phyloP scores from a whole-genome alignment of 306 rosid genomes.

The Parietaria judaica region DNA sequence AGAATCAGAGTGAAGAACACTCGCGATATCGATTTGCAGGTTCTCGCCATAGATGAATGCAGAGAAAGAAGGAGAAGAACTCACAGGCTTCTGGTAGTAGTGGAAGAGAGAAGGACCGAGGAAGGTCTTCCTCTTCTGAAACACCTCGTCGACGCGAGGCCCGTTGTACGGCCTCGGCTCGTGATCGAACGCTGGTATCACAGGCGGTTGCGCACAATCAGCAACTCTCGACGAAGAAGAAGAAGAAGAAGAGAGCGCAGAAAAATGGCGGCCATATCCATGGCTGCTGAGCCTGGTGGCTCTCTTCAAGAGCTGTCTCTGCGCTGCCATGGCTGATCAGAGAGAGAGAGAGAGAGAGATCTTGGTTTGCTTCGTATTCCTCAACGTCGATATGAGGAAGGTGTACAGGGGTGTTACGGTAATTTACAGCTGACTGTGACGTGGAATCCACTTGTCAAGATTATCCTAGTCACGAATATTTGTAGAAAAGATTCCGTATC shows the following conservation, averaged over 20 bases:
- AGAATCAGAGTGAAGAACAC: too few relatives aligned
- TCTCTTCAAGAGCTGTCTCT: conserved; percentile 37
- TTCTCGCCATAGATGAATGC: too few relatives aligned
- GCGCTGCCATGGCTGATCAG: conserved; percentile 39
- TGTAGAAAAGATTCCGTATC: too few relatives aligned
- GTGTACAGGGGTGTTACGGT: too few relatives aligned
- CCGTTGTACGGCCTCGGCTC: conserved; percentile 57
- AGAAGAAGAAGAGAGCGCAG: conserved; percentile 26
- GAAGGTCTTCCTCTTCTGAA: conserved; percentile 63
- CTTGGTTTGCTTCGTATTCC: too few relatives aligned
- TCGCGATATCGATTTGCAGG: too few relatives aligned
- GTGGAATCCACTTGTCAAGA: too few relatives aligned
- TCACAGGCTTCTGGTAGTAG: conserved; percentile 74
- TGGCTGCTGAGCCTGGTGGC: conserved; percentile 12
- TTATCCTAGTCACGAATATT: too few relatives aligned
- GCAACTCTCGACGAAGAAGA: conserved; percentile 21
- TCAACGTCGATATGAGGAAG: too few relatives aligned
- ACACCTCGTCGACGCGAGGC: conserved; percentile 55
- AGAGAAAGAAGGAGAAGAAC: conserved; percentile 3
- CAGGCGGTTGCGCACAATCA: conserved; percentile 18
- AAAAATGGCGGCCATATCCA: conserved; percentile 12
- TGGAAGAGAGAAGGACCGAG: conserved; percentile 84
- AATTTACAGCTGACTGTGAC: too few relatives aligned
- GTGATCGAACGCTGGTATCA: conserved; percentile 60
- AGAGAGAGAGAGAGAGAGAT: neutral